phyloP scores from a whole-genome alignment of 306 rosid genomes.

The Vigna angularis region DNA sequence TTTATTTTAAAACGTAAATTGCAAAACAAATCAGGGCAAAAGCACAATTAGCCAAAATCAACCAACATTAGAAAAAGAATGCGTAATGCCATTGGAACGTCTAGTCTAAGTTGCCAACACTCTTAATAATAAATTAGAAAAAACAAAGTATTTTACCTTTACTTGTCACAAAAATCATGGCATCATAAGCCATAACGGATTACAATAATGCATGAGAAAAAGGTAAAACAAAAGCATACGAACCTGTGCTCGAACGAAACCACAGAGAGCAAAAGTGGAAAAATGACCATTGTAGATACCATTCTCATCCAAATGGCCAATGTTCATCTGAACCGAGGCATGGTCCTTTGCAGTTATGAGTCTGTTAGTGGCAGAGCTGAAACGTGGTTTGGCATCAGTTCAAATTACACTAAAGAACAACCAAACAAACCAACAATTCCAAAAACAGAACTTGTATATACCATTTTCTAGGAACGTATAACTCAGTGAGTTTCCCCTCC shows the following conservation, averaged over 20 bases:
- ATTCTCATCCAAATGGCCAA: conserved; percentile 78
- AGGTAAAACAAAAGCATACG: background rate
- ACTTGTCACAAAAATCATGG: background rate
- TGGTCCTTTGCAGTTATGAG: conserved; percentile 82
- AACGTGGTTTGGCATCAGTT: background rate
- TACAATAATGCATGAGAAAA: background rate
- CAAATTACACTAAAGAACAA: conserved; percentile 2
- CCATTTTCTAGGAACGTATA: conserved; percentile 63
- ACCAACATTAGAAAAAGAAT: background rate
- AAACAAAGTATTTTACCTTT: background rate
- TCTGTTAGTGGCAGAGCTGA: conserved; percentile 82
- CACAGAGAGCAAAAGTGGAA: conserved; percentile 77
- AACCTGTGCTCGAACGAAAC: conserved; percentile 83
- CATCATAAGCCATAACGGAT: background rate
- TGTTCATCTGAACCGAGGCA: conserved; percentile 77
- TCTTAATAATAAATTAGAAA: too few species aligned
- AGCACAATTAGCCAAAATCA: background rate
- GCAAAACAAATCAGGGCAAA: background rate
- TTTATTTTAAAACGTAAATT: background rate
- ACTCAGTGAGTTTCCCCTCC: conserved; percentile 55
- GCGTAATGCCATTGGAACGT: background rate
- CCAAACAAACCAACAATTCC: background rate
- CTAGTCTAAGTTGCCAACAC: too few species aligned
- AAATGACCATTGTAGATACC: conserved; percentile 72
- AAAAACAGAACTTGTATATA: background rate